Evolutionary conservation across 1,284 basidiomycete species (phyloP), one percentile per base, ranked within the genome.

Genomic region (Austropuccinia psidii): DNA sequence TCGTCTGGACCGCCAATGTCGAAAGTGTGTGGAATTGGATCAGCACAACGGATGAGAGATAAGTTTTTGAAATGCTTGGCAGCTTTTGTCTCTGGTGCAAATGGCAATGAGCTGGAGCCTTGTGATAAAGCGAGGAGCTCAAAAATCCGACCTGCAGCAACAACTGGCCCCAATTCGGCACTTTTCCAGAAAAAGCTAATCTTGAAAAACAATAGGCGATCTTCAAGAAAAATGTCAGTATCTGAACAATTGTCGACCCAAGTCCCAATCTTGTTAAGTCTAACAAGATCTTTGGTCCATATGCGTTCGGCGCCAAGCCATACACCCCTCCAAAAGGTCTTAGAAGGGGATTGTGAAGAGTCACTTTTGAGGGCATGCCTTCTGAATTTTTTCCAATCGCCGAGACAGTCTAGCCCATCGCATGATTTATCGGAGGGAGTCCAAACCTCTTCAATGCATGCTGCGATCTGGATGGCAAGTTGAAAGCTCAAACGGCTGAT

Each of bases 251-350:
- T 29, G 24, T 50, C 45, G n/a, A 13, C n/a, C 5, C 31, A 35
- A 21, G 21, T 31, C 54, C 62, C 58, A 2, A 62, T 29, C 3
- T 37, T 47, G 17, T 50, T 72, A 1, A 72, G 43, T 21, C 69
- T 43, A 13, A 72, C 69, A 8, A 61, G 47, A 52, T 72, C 69
- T 33, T 31, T n/a, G 2, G 35, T 50, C 31, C 31, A 62, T 8
- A 72, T 72, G 33, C 54, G 61, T 45, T 72, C 69, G 29, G 69
- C 69, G 9, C 69, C 69, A 8, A 57, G 57, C 69, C 69, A 72
- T 2, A 62, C 33, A 21, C 33, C 33, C n/a, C 52, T 43, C 41
- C 41, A 45, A n/a, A n/a, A n/a, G n/a, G n/a, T n/a, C n/a, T n/a
- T n/a, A n/a, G n/a, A n/a, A n/a, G n/a, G n/a, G n/a, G n/a, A n/a